phyloP scores from a whole-genome alignment of 2,329 filamentous ascomycete genomes.

The Pestalotiopsis sp. region DNA sequence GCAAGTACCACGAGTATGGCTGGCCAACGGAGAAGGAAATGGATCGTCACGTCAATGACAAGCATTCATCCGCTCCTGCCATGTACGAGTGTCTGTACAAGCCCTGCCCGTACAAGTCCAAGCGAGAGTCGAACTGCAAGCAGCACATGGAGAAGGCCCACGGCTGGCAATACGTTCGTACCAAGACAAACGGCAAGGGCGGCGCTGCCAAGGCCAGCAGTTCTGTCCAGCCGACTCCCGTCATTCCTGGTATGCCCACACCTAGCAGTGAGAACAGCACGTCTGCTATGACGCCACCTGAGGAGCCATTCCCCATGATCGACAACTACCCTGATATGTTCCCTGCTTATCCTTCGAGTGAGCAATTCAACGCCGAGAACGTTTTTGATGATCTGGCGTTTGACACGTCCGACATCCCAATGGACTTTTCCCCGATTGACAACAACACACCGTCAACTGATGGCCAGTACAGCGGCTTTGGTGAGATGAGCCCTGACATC shows the following conservation, averaged over 20 bases:
- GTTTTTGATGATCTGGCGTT: conserved; percentile 42
- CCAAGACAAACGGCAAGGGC: conserved; percentile 81
- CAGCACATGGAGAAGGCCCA: conserved; percentile 99
- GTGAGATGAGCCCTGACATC: conserved; percentile 63
- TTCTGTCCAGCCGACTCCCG: conserved; percentile 57
- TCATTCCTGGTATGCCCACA: conserved; percentile 63
- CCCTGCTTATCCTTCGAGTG: conserved; percentile 49
- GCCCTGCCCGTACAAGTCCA: conserved; percentile 90
- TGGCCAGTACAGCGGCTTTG: conserved; percentile 59
- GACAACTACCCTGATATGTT: conserved; percentile 44
- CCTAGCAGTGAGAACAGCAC: conserved; percentile 62
- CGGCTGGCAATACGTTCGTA: conserved; percentile 86
- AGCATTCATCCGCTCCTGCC: conserved; percentile 79
- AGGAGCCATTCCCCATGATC: conserved; percentile 44
- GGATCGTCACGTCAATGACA: conserved; percentile 94
- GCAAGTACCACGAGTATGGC: conserved; percentile 88
- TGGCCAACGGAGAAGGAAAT: conserved; percentile 99
- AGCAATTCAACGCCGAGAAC: conserved; percentile 46
- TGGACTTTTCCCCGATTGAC: conserved; percentile 49
- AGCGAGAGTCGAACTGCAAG: conserved; percentile 95
- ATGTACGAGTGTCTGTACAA: conserved; percentile 84
- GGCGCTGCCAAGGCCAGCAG: conserved; percentile 44
- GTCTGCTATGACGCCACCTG: conserved; percentile 59
- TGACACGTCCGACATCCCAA: conserved; percentile 37
- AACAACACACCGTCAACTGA: conserved; percentile 54